Conservation (phyloP, 2,329 filamentous ascomycete genomes). For the Calonectria pteridis region DNA sequence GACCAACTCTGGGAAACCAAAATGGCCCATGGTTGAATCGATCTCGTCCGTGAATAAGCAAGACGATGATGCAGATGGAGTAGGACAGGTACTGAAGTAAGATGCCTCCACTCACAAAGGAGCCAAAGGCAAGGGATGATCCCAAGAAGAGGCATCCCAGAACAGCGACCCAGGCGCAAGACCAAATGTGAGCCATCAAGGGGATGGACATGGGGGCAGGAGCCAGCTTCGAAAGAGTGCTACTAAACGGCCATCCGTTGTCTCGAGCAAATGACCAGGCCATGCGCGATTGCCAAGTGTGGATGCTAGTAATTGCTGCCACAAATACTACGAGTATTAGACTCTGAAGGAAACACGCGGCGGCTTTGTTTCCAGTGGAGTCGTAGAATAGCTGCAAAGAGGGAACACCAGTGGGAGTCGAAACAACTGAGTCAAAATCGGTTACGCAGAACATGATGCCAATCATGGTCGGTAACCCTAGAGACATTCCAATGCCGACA, state of each 20-base stretch:
- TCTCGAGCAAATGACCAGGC: conserved; percentile 12
- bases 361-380: not conserved
- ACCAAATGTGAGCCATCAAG: conserved; percentile 13
- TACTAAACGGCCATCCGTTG: conserved; percentile 6
- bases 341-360: not conserved
- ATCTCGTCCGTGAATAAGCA: not conserved
- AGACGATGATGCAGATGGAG: not conserved
- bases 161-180: conserved; percentile 6
- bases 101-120: conserved; percentile 1
- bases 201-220: not conserved
- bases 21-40: not conserved
- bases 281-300: conserved; percentile 21
- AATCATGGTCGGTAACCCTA: not conserved
- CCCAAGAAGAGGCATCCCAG: conserved; percentile 6
- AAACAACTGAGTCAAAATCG: not conserved
- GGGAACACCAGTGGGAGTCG: not conserved
- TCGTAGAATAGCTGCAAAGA: conserved; percentile 11
- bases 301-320: not conserved
- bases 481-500: not conserved
- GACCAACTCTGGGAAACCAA: conserved; percentile 6
- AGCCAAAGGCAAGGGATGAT: not conserved
- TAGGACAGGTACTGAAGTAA: conserved; percentile 16
- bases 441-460: conserved; percentile 15
- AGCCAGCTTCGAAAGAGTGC: not conserved
- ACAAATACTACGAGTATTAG: not conserved